Base-by-base conservation (phyloP, 2,329 filamentous ascomycete species). In the Apiospora saccharicola region DNA sequence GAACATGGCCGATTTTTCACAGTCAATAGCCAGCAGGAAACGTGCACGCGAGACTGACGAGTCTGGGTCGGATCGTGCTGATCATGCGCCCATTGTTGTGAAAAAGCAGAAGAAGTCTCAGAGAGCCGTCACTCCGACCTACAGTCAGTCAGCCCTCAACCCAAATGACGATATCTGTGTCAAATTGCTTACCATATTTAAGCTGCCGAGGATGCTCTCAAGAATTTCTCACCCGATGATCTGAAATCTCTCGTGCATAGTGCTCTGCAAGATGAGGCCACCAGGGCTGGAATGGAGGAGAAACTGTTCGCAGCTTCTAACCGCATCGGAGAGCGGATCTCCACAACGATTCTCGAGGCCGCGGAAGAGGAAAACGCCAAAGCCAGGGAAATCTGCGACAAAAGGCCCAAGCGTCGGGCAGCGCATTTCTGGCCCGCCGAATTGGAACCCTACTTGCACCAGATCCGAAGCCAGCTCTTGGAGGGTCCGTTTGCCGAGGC, bases 201-300 rank as follows among this genome's bases (percentile, higher is more conserved):
- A 51, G 49, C n/a, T 51, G 49, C 49, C 49, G 49, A 26, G 49
- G 49, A 51, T 51, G 49, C 49, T 51, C 49, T 51, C 13, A 51
- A 51, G n/a, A 14, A 24, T 1, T 51, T 51, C 49, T 24, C 49
- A 12, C 10, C n/a, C n/a, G 49, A 51, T 26, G 49, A 51, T 51
- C 10, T 51, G 49, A 51, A 24, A 24, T 51, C 49, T 12, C 49
- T 51, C 49, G n/a, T 51, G 49, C n/a, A 51, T n/a, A 51, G 3
- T 5, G 24, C 49, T 14, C n/a, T 51, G 10, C 49, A 51, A 24
- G 49, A 51, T 24, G 19, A 51, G 49, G 49, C 49, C n/a, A 26
- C 49, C 1, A 41, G 37, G 37, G 37, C 37, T 10, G 37, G 37
- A 41, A 41, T 41, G n/a, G 49, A 51, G n/a, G 49, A 51, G 7